These are phyloP conservation scores for Citrus sp. DNA, from an alignment of 345 rosid genomes.

Conservation along the genomic window DNA sequence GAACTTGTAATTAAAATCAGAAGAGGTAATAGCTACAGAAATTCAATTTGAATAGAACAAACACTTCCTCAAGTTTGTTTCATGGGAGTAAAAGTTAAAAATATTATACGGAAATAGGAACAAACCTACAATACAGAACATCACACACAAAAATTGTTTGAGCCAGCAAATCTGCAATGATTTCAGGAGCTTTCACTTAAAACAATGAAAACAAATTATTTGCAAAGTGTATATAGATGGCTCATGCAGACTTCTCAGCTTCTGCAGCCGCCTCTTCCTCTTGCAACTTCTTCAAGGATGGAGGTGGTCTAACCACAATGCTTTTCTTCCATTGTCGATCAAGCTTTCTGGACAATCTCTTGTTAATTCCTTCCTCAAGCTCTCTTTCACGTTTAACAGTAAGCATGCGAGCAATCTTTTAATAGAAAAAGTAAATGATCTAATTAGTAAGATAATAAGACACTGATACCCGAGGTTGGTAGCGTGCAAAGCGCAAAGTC, in stretches of 20 bases:
- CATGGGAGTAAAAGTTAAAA: not conserved
- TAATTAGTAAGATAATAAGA: not conserved
- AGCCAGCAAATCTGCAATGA: not conserved
- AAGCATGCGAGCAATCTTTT: conserved; percentile 72
- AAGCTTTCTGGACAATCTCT: conserved; percentile 88
- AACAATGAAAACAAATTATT: not conserved
- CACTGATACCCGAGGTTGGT: not conserved
- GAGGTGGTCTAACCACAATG: conserved; percentile 81
- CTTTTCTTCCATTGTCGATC: conserved; percentile 88
- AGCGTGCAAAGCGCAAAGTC: not conserved
- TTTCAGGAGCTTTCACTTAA: not conserved
- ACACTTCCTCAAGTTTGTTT: not conserved
- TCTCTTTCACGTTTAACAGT: conserved; percentile 90
- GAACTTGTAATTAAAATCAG: not conserved
- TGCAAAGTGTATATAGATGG: not conserved
- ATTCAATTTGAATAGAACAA: not conserved
- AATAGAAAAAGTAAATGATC: conserved; percentile 3
- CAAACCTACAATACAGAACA: not conserved
- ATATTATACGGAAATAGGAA: not conserved
- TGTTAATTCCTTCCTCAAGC: conserved; percentile 77
- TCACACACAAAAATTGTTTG: conserved; percentile 11
- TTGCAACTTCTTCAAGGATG: conserved; percentile 65
- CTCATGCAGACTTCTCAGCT: conserved; percentile 64
- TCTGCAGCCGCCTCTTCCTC: conserved; percentile 87
- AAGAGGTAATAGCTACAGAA: not conserved